A percentile compares a stretch with the other conserved stretches of the same genome.
Conservation (phyloP, 2,329 filamentous ascomycete genomes). For the Trichophaea hybrida region DNA sequence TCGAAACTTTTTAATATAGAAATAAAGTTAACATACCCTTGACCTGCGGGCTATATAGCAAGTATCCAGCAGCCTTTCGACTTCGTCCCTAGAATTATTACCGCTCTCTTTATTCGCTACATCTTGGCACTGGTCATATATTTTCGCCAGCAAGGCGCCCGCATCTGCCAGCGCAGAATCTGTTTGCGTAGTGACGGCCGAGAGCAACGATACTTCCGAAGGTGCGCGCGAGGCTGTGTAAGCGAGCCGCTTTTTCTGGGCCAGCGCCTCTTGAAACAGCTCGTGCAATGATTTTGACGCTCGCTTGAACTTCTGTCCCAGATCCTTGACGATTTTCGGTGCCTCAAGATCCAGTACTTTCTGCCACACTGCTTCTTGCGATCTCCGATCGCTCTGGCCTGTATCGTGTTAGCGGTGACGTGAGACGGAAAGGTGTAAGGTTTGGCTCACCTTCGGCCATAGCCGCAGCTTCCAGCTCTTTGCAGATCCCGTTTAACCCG, state of each 20-base stretch:
- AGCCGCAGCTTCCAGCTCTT: conserved; percentile 15
- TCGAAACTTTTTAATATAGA: background rate
- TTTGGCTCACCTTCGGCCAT: background rate
- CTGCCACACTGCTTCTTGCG: conserved; percentile 16
- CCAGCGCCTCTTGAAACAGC: conserved; percentile 14
- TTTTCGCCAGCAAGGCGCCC: conserved; percentile 10
- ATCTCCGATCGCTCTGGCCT: conserved; percentile 14
- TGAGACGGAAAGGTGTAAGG: background rate
- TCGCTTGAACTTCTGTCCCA: conserved; percentile 14
- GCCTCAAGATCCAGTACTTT: conserved; percentile 14
- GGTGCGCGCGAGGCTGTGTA: background rate
- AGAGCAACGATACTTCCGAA: background rate
- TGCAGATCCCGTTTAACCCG: conserved; percentile 12
- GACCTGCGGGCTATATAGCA: conserved; percentile 12
- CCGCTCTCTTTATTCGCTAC: background rate
- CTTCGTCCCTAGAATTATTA: conserved; percentile 4
- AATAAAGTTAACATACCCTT: background rate
- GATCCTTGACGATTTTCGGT: conserved; percentile 13
- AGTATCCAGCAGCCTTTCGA: conserved; percentile 17
- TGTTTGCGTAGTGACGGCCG: background rate
- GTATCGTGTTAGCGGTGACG: background rate
- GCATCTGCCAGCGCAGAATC: conserved; percentile 4
- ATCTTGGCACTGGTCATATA: conserved; percentile 17
- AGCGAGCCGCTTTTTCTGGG: background rate
- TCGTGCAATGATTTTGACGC: conserved; percentile 7